These are phyloP conservation scores for Beta lomatogona DNA, from an alignment of 179 eudicot species.

Conservation along the genomic window DNA sequence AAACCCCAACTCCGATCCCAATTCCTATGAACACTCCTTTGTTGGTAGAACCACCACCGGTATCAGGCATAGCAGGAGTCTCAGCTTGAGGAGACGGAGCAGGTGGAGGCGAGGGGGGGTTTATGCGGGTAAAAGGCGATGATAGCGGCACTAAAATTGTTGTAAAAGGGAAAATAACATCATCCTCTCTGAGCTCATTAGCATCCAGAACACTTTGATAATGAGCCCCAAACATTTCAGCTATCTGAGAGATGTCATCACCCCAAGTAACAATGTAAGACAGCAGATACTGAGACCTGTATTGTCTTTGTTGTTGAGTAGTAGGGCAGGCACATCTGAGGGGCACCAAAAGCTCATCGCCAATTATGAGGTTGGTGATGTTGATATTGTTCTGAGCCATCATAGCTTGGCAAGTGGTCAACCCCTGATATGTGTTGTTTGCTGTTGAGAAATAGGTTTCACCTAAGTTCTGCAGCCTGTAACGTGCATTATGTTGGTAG, in stretches of 20 bases:
- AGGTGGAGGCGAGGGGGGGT: constrained; percentile 29
- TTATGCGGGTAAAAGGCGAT: constrained; percentile 40
- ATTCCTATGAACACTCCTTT: constrained; percentile 54
- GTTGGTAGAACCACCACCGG: constrained; percentile 35
- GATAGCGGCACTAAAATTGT: constrained; percentile 60
- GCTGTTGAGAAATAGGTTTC: constrained; percentile 60
- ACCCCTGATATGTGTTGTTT: constrained; percentile 57
- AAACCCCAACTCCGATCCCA: constrained; percentile 50
- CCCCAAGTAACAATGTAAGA: constrained; percentile 45
- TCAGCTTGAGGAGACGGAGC: constrained; percentile 34
- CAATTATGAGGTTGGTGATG: not conserved
- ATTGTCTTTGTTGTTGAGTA: constrained; percentile 34
- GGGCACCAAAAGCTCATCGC: constrained; percentile 25
- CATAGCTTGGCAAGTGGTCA: constrained; percentile 67
- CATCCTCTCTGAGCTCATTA: constrained; percentile 38
- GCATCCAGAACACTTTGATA: constrained; percentile 41
- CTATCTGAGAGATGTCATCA: constrained; percentile 35
- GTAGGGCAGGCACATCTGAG: constrained; percentile 75
- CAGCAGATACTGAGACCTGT: constrained; percentile 47
- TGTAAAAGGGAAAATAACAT: constrained; percentile 51
- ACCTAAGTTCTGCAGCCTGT: constrained; percentile 26
- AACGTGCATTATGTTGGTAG: constrained; percentile 61
- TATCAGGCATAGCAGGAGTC: constrained; percentile 8
- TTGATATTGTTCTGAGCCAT: constrained; percentile 40
- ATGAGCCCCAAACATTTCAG: constrained; percentile 41